These are phyloP conservation scores for Gossypium australe DNA, from an alignment of 345 rosid genomes.

Conservation along the genomic window DNA sequence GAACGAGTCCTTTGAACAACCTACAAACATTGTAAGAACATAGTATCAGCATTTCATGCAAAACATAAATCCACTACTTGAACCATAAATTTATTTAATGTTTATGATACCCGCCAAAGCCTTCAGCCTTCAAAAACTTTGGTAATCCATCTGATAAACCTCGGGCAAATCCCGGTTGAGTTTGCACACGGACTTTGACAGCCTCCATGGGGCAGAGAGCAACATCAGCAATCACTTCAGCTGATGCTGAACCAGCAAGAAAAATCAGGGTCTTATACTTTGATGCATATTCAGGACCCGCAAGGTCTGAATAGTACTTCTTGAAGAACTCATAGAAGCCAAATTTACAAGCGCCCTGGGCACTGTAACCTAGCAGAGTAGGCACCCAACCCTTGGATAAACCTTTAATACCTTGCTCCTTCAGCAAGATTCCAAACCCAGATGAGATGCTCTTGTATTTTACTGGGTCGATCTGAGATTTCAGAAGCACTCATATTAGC, in stretches of 20 bases:
- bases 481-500: background rate
- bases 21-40: conserved; percentile 32
- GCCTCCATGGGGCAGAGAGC: conserved; percentile 98
- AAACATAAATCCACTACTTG: background rate
- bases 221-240: conserved; percentile 84
- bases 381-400: conserved; percentile 92
- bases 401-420: conserved; percentile 81
- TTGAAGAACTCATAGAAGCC: conserved; percentile 88
- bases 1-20: conserved; percentile 78
- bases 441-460: conserved; percentile 78
- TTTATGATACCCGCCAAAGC: conserved; percentile 51
- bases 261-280: conserved; percentile 86
- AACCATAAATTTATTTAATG: background rate
- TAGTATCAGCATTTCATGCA: background rate
- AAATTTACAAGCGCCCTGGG: conserved; percentile 89
- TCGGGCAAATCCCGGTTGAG: conserved; percentile 92
- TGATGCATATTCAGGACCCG: conserved; percentile 81
- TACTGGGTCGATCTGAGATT: conserved; percentile 67
- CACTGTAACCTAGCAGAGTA: conserved; percentile 85
- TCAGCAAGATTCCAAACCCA: conserved; percentile 71
- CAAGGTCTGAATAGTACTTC: conserved; percentile 91
- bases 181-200: conserved; percentile 90
- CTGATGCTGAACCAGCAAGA: conserved; percentile 96
- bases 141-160: conserved; percentile 90
- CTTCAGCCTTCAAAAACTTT: conserved; percentile 67